Conservation (phyloP, 2,329 filamentous ascomycete species). For the Periconia sp. region DNA sequence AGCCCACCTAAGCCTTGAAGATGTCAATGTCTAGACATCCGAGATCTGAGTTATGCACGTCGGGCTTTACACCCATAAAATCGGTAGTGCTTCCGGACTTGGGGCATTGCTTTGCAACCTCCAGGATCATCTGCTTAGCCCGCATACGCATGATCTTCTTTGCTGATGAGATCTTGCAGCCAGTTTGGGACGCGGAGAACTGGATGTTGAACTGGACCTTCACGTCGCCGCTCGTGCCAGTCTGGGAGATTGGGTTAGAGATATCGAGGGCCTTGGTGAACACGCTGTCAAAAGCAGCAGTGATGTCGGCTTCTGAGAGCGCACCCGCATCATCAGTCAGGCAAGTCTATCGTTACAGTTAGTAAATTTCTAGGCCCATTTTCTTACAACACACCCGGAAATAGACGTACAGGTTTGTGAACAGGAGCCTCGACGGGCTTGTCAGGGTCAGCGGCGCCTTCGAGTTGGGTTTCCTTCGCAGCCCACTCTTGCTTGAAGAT, state of each 20-base stretch:
- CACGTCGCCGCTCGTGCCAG: not conserved
- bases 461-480: not conserved
- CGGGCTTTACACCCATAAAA: not conserved
- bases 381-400: too few species aligned
- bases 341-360: not conserved
- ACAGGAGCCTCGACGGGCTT: not conserved
- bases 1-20: not conserved
- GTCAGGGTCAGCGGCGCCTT: not conserved
- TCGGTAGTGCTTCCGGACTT: not conserved
- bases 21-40: not conserved
- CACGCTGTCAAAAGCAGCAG: not conserved
- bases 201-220: not conserved
- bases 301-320: not conserved
- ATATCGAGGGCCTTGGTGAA: not conserved
- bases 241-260: not conserved
- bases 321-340: not conserved
- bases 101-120: not conserved
- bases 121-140: not conserved
- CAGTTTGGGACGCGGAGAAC: not conserved
- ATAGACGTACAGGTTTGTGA: not conserved
- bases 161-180: not conserved
- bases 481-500: slow-evolving; percentile 2
- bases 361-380: not conserved
- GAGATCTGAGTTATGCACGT: not conserved
- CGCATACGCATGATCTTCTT: not conserved